Evolutionary conservation across 2,329 filamentous ascomycete genomes (phyloP).

Genomic region (Keithomyces neogunnii): DNA sequence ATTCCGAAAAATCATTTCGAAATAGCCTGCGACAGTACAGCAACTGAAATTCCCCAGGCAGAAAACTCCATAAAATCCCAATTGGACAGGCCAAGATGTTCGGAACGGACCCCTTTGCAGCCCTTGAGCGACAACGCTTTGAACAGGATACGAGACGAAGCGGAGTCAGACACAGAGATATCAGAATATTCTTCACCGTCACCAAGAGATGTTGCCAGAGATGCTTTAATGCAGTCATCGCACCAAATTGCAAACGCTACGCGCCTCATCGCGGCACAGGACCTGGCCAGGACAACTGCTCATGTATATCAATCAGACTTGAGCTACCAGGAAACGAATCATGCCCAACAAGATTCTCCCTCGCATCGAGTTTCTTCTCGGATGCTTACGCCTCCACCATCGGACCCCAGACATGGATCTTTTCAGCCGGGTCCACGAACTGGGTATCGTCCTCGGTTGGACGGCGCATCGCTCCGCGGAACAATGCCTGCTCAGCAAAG

Average conservation of each 20-base stretch:
- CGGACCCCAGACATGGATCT: constrained; percentile 1
- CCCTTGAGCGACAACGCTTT: constrained; percentile 10
- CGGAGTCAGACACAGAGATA: constrained; percentile 8
- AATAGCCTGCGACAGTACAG: constrained; percentile 27
- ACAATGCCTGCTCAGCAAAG: neutral
- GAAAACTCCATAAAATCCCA: neutral
- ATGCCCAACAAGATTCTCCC: neutral
- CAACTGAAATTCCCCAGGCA: constrained; percentile 11
- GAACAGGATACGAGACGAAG: constrained; percentile 12
- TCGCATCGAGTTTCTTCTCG: neutral
- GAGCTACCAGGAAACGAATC: neutral
- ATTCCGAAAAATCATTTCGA: constrained; percentile 17
- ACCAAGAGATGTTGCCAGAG: neutral
- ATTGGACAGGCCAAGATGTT: neutral
- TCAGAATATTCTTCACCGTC: neutral
- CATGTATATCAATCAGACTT: neutral
- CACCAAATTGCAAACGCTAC: neutral
- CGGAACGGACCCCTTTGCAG: constrained; percentile 10
- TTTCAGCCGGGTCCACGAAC: neutral
- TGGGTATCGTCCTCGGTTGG: neutral
- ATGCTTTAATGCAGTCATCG: neutral
- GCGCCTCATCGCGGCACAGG: neutral
- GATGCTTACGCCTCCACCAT: constrained; percentile 8
- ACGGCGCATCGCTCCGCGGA: neutral
- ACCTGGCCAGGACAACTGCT: neutral